Base-by-base conservation (phyloP, 2,329 filamentous ascomycete genomes). In the Fusarium equiseti region DNA sequence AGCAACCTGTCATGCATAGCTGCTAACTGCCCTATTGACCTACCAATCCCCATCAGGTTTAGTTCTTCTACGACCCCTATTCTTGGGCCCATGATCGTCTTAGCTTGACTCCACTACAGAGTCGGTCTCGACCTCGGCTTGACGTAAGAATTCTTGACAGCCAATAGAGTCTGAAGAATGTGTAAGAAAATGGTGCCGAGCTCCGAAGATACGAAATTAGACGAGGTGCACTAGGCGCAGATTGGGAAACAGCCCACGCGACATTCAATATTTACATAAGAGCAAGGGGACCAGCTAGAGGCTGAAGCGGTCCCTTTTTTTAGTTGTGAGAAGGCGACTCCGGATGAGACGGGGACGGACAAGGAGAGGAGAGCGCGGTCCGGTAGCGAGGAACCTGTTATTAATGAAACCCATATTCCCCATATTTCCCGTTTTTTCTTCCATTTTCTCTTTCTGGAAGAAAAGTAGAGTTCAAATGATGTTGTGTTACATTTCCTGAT, bases 141-240 rank as follows among this genome's bases (percentile, higher is more conserved):
- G 48, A 59, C 55, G 40, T 51, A 52, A 52, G 45, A 52, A 53
- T 42, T 53, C 35, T 16, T 16, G 6, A 53, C 27, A 35, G 15
- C 62, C 62, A 64, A 64, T 64, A 18, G 45, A 1, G 6, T 8
- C 1, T 1, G 3, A 0, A 0, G 1, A 18, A 3, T 32, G 35
- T 18, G 31, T 64, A 64, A 64, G 38, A 54, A 64, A 32, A 45
- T 27, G 59, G 59, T 64, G 62, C 62, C 62, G 62, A 58, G 43
- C 32, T 32, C 62, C 62, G 62, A 31, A 16, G 64, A 64, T 56
- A 64, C 62, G 62, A 64, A 63, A 64, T 64, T 56, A 63, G 40
- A 16, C 40, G 42, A 44, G 42, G 11, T 32, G 9, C 45, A 43
- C 51, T 57, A 60, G 32, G 12, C 16, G 32, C 22, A 16, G 53